Evolutionary conservation across 768 basidiomycete genomes (phyloP), one percentile per base, ranked within the genome.

Genomic region (Podaxis mareebaensis): DNA sequence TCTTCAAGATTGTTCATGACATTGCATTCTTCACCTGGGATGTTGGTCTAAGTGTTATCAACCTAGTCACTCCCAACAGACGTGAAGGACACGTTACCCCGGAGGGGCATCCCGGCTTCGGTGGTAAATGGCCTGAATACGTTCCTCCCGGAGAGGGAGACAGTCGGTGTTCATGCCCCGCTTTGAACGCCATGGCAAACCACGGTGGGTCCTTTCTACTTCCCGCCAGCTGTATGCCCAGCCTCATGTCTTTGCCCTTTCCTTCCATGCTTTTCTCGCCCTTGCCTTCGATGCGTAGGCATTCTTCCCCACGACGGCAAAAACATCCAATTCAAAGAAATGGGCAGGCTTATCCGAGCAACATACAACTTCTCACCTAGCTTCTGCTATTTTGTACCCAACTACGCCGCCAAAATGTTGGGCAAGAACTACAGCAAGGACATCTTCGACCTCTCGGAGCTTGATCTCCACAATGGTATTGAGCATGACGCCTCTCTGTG

Each of bases 151-250:
- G 72, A 61, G 79, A 85, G 8, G 84, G 83, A 1, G 91, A 92
- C 67, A 91, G 90, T 68, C 79, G 92, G 2, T 84, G 84, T 65
- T 83, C 87, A 1, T 93, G 91, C 66, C 91, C 91, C 1, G 90
- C 83, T 12, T 71, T 93, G 63, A 93, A 94, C 67, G 88, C 90
- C 0, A 78, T 94, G 84, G 90, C 92, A 6, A 93, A 93, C 71
- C 92, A 93, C 64, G 92, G 92, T 92, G 42, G 36, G 76, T 64
- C 7, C 4, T 4, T 28, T 24, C 20, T 20, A 49, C 11, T 54
- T 24, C 15, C n/a, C 12, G 3, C 10, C 1, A 15, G 12, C 28
- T 17, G 24, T 17, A 30, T 13, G 42, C 2, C 4, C 0, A 13
- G 5, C 22, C 22, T 51, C 28, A 33, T 15, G 0, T 54, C 17